These are phyloP conservation scores for Globisporangium radiosum DNA, from an alignment of 352 stramenopile species.

Conservation along the genomic window DNA sequence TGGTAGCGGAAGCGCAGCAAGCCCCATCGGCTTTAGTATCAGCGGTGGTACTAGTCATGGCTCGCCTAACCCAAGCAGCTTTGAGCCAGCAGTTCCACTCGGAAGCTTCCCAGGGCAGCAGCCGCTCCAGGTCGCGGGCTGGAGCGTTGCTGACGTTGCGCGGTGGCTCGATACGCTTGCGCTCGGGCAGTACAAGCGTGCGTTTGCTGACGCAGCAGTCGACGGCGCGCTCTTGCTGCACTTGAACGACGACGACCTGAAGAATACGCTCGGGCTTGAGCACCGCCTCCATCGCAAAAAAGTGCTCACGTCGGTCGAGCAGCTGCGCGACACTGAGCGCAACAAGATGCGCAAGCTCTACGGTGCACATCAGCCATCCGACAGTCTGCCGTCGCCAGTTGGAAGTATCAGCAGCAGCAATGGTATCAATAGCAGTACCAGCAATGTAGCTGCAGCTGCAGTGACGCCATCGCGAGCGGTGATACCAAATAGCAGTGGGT, in stretches of 20 bases:
- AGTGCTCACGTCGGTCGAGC: slow-evolving; percentile 85
- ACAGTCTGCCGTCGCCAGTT: slow-evolving; percentile 6
- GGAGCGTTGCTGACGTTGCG: slow-evolving; percentile 85
- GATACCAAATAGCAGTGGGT: too few relatives aligned
- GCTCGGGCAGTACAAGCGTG: slow-evolving; percentile 85
- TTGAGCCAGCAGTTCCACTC: slow-evolving; percentile 38
- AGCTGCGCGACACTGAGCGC: slow-evolving; percentile 52
- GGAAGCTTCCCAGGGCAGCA: slow-evolving; percentile 61
- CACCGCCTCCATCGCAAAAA: slow-evolving; percentile 95
- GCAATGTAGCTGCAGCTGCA: background rate
- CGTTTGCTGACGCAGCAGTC: slow-evolving; percentile 83
- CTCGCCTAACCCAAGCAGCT: slow-evolving; percentile 10
- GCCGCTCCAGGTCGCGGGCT: slow-evolving; percentile 57
- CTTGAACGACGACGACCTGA: slow-evolving; percentile 88
- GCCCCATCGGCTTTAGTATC: background rate
- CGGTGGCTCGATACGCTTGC: slow-evolving; percentile 88
- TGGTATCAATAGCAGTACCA: background rate
- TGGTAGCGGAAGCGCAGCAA: background rate
- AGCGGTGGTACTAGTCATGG: slow-evolving; percentile 2
- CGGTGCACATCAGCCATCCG: slow-evolving; percentile 10
- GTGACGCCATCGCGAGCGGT: background rate
- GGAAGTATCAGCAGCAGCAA: background rate
- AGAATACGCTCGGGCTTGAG: slow-evolving; percentile 93
- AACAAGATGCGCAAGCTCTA: slow-evolving; percentile 43
- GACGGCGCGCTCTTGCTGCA: slow-evolving; percentile 89